Percentiles rank a stretch among this genome's conserved stretches.
phyloP scores from a whole-genome alignment of 768 basidiomycete genomes.

The Goffeauzyma gilvescens region DNA sequence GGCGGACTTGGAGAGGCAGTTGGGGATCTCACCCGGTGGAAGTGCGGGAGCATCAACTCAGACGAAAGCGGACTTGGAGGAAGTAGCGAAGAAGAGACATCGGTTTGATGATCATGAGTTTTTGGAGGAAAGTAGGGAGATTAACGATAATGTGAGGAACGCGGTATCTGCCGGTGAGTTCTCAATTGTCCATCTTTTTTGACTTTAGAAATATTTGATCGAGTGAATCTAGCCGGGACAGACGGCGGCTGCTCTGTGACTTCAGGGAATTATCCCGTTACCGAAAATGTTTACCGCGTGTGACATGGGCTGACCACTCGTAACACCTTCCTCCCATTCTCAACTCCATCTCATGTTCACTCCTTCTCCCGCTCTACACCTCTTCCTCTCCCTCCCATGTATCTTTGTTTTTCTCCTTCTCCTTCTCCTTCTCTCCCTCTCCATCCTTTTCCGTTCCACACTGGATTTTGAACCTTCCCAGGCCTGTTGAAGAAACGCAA shows the following conservation, averaged over 20 bases:
- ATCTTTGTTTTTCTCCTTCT: too few relatives aligned
- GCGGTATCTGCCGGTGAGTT: constrained; percentile 64
- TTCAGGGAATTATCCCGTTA: neutral
- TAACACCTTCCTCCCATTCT: constrained; percentile 4
- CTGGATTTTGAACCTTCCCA: constrained; percentile 3
- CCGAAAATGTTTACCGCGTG: too few relatives aligned
- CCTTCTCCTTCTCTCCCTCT: neutral
- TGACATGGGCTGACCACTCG: constrained; percentile 4
- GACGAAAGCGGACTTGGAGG: constrained; percentile 22
- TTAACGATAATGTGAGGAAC: constrained; percentile 75
- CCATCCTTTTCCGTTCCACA: neutral
- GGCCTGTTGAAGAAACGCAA: constrained; percentile 13
- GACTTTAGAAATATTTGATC: neutral
- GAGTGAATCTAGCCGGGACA: too few relatives aligned
- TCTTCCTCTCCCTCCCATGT: neutral
- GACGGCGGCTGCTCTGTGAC: constrained; percentile 7
- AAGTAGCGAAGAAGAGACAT: constrained; percentile 45
- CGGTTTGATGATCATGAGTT: constrained; percentile 83
- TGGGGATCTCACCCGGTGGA: constrained; percentile 43
- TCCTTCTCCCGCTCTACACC: neutral
- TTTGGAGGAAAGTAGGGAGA: constrained; percentile 71
- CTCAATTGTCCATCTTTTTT: too few relatives aligned
- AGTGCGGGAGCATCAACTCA: neutral
- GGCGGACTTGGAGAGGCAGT: constrained; percentile 62
- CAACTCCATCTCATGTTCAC: too few relatives aligned